Conservation (phyloP, 768 basidiomycete species). For the Terana coerulea region DNA sequence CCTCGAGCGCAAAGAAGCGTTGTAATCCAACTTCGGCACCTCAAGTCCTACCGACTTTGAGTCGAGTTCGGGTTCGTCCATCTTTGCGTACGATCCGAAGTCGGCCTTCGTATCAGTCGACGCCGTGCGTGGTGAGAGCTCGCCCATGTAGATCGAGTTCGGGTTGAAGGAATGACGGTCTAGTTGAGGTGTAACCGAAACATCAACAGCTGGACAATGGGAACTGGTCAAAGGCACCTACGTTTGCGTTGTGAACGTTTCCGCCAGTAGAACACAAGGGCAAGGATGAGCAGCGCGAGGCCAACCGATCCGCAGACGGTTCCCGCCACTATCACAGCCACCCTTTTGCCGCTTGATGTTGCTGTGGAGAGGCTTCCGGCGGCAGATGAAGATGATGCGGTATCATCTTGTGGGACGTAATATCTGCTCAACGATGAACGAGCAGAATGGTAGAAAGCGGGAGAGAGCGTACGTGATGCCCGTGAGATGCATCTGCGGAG, state of each 20-base stretch:
- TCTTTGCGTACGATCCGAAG: constrained; percentile 2
- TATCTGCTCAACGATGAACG: too few species aligned
- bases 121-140: constrained; percentile 2
- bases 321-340: constrained; percentile 8
- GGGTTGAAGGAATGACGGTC: constrained; percentile 9
- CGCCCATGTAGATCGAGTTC: not conserved
- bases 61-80: constrained; percentile 3
- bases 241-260: not conserved
- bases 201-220: not conserved
- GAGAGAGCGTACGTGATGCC: constrained; percentile 3
- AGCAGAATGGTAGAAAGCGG: too few species aligned
- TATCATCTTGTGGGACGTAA: not conserved
- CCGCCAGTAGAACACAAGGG: not conserved
- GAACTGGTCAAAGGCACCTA: not conserved
- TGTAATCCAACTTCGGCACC: constrained; percentile 3
- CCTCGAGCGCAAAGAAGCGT: constrained; percentile 1
- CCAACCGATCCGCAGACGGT: constrained; percentile 6
- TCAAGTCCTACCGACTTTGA: not conserved
- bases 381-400: not conserved
- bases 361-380: not conserved
- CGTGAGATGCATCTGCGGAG: constrained; percentile 6
- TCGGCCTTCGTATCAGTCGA: not conserved
- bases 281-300: constrained; percentile 4
- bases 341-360: not conserved
- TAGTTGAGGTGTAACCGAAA: not conserved